phyloP scores from a whole-genome alignment of 176 grass and related monocot genomes.

The Pharus latifolius region DNA sequence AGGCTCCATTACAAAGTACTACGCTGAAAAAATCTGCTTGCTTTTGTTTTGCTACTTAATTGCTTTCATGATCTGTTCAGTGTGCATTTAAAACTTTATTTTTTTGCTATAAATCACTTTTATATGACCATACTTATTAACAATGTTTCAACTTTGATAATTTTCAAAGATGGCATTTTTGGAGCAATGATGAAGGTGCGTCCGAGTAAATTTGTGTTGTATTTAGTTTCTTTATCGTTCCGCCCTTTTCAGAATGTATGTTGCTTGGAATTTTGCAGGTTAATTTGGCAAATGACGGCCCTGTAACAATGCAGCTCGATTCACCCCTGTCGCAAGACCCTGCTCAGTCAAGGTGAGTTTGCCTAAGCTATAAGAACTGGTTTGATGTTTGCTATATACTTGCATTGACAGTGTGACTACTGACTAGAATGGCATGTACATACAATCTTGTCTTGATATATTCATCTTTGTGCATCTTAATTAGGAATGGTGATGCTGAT shows the following conservation, averaged over 20 bases:
- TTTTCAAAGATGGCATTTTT: conserved; percentile 77
- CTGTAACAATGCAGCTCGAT: conserved; percentile 94
- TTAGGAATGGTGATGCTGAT: conserved; percentile 16
- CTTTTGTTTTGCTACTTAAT: neutral
- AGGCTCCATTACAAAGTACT: neutral
- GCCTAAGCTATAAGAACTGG: neutral
- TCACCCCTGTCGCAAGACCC: conserved; percentile 37
- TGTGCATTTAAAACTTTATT: neutral
- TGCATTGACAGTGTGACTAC: no score
- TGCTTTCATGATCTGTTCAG: neutral
- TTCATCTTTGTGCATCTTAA: conserved; percentile 1
- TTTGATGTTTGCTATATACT: neutral
- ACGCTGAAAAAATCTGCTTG: neutral
- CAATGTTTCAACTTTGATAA: neutral
- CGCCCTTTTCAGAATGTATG: neutral
- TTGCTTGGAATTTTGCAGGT: conserved; percentile 48
- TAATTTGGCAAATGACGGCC: conserved; percentile 90
- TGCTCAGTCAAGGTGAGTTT: conserved; percentile 53
- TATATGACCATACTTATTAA: neutral
- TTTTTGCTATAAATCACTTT: neutral
- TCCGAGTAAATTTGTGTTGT: conserved; percentile 5
- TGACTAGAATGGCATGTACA: neutral
- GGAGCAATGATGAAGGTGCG: conserved; percentile 98
- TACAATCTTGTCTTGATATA: neutral
- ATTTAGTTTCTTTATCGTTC: conserved; percentile 1